Percentiles rank a stretch among this genome's conserved stretches.
Evolutionary conservation across 345 rosid genomes (phyloP).

Genomic region (Eucalyptus sp.): DNA sequence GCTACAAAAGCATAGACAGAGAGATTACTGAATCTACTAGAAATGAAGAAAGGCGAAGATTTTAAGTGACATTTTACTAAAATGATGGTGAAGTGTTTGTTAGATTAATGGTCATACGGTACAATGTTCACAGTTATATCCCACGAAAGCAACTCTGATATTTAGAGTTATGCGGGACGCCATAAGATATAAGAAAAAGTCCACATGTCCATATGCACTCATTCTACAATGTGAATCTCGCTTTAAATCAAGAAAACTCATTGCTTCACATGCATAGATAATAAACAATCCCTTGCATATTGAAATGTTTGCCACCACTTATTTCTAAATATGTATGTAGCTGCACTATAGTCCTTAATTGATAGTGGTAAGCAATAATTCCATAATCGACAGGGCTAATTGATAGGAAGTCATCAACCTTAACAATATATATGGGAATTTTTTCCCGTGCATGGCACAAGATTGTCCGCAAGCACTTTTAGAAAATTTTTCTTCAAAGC

Average conservation of each 20-base stretch:
- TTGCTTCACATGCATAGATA: background rate
- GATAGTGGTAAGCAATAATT: background rate
- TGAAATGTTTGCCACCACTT: background rate
- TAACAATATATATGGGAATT: background rate
- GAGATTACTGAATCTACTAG: background rate
- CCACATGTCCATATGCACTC: background rate
- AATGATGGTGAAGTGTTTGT: background rate
- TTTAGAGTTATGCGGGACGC: background rate
- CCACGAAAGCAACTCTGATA: accelerated
- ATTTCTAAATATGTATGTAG: background rate
- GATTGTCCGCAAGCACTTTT: background rate
- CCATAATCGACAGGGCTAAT: background rate
- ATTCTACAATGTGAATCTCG: background rate
- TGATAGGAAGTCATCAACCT: background rate
- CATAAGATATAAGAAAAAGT: background rate
- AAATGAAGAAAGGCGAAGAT: background rate
- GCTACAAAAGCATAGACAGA: background rate
- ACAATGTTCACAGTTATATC: background rate
- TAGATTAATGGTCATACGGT: background rate
- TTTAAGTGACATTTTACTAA: background rate
- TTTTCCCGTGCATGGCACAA: background rate
- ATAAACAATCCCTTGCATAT: background rate
- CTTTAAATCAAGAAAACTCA: background rate
- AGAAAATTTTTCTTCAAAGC: background rate
- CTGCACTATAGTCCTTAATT: background rate